These are phyloP conservation scores for Monosporozyma aerobia DNA, from an alignment of 805 yeast genomes.

Conservation along the genomic window DNA sequence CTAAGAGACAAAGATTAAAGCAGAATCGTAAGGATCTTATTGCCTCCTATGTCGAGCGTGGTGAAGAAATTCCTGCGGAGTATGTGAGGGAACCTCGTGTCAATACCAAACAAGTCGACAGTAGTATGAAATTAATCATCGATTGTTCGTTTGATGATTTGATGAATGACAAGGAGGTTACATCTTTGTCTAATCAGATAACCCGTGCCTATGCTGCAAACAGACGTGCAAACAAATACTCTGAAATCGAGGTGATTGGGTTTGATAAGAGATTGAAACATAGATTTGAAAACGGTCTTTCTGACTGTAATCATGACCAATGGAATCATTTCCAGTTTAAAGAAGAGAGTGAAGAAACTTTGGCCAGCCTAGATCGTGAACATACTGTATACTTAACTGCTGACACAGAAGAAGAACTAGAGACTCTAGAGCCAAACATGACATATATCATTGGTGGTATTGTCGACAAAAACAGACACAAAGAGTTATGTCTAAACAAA, in stretches of 20 bases:
- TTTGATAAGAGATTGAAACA: conserved; percentile 56
- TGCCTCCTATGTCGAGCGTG: conserved; percentile 30
- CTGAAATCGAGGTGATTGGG: conserved; percentile 52
- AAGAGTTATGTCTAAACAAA: conserved; percentile 67
- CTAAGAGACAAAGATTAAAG: conserved; percentile 42
- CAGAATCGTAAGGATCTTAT: conserved; percentile 33
- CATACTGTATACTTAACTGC: conserved; percentile 70
- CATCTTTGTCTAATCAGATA: conserved; percentile 70
- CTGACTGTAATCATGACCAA: conserved; percentile 41
- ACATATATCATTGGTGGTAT: conserved; percentile 92
- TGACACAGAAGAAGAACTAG: conserved; percentile 67
- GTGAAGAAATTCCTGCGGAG: conserved; percentile 35
- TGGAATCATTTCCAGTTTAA: conserved; percentile 62
- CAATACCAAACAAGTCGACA: conserved; percentile 36
- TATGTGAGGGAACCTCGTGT: conserved; percentile 30
- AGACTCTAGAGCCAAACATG: conserved; percentile 52
- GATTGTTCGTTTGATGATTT: conserved; percentile 89
- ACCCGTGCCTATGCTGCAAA: conserved; percentile 76
- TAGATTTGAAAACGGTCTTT: conserved; percentile 57
- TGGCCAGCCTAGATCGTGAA: conserved; percentile 25
- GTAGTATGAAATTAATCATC: conserved; percentile 50
- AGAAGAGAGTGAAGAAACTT: conserved; percentile 24
- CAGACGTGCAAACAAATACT: conserved; percentile 47
- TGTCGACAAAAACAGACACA: conserved; percentile 89
- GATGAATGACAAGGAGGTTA: conserved; percentile 66